A percentile compares a stretch with the other conserved stretches of the same genome.
phyloP scores from a whole-genome alignment of 2,329 filamentous ascomycete species.

The Pezicula carpinea region DNA sequence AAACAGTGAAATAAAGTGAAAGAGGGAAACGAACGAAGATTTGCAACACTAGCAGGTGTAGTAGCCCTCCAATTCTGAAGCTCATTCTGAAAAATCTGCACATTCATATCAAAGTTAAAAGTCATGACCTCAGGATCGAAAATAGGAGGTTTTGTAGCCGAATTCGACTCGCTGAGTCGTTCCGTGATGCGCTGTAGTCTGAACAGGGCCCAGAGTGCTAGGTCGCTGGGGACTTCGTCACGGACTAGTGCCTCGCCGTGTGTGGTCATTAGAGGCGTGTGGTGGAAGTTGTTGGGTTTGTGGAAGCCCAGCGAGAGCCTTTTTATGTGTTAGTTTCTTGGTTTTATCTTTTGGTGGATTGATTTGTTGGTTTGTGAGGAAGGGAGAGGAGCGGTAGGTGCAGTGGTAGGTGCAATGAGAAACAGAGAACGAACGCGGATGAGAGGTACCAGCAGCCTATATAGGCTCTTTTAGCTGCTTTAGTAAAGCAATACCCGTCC shows the following conservation, averaged over 20 bases:
- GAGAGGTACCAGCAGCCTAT: constrained; percentile 28
- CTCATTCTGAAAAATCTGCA: constrained; percentile 20
- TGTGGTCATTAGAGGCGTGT: constrained; percentile 17
- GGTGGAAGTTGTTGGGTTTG: constrained; percentile 22
- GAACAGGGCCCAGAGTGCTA: constrained; percentile 10
- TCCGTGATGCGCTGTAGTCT: constrained; percentile 18
- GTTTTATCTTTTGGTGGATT: background rate
- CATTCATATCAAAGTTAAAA: constrained; percentile 19
- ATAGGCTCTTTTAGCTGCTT: constrained; percentile 22
- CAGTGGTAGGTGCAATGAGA: no score
- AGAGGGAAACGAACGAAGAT: constrained; percentile 11
- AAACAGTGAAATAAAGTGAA: no score
- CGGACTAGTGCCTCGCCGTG: constrained; percentile 12
- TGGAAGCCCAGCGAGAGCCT: constrained; percentile 20
- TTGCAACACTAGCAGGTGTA: constrained; percentile 10
- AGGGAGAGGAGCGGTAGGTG: background rate
- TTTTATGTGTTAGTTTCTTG: background rate
- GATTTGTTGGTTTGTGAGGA: background rate
- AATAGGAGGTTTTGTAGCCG: constrained; percentile 1
- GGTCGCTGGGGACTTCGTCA: constrained; percentile 8
- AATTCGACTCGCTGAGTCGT: constrained; percentile 10
- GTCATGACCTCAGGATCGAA: constrained; percentile 11
- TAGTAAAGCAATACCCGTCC: constrained; percentile 15
- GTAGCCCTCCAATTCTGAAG: constrained; percentile 18
- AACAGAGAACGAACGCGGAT: constrained; percentile 18